Conservation (phyloP, 179 eudicot species). For the Sideroxylon spinosum region DNA sequence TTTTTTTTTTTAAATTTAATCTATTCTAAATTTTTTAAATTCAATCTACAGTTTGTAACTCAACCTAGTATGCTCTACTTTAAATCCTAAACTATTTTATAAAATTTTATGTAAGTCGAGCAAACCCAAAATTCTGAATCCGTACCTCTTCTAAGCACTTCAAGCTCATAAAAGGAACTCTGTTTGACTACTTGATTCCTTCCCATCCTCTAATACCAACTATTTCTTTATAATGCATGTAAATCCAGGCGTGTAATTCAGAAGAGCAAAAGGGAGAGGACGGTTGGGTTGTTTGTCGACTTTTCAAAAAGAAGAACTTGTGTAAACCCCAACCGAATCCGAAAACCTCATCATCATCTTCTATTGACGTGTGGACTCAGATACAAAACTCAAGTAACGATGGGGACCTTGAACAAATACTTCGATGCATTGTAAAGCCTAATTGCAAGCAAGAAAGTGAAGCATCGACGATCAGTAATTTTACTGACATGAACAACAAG, state of each 20-base stretch:
- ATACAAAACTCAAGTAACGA: neutral
- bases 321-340: slow-evolving; percentile 27
- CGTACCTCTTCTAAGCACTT: no score
- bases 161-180: no score
- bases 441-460: slow-evolving; percentile 12
- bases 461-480: neutral
- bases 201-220: neutral
- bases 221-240: neutral
- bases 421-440: slow-evolving; percentile 16
- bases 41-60: no score
- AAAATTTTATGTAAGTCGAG: no score
- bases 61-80: no score
- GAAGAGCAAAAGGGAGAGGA: slow-evolving; percentile 45
- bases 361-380: neutral
- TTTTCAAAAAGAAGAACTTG: slow-evolving; percentile 47
- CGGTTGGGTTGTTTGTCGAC: slow-evolving; percentile 62
- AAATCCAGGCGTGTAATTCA: slow-evolving; percentile 6
- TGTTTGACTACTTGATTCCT: neutral
- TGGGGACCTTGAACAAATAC: neutral
- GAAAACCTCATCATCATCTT: slow-evolving; percentile 7
- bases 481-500: neutral
- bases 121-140: no score
- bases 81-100: no score
- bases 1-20: no score
- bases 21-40: no score